Evolutionary conservation across 805 yeast species (phyloP).

Genomic region (Wickerhamomyces sydowiorum): DNA sequence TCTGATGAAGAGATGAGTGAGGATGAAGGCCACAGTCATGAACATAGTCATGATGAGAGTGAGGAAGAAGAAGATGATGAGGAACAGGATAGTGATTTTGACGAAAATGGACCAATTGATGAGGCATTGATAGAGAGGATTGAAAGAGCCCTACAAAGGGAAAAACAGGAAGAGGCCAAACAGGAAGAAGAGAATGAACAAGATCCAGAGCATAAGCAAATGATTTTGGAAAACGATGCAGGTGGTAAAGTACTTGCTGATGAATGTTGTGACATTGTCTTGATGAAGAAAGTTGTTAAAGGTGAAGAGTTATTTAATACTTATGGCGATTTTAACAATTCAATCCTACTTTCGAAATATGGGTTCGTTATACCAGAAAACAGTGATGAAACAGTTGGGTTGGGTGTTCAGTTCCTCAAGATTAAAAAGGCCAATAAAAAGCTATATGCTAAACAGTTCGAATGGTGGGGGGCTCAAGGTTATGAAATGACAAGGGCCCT

Average conservation of each 20-base stretch:
- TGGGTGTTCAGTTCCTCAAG: conserved; percentile 45
- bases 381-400: conserved; percentile 47
- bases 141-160: conserved; percentile 18
- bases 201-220: neutral
- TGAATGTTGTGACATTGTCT: conserved; percentile 67
- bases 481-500: conserved; percentile 25
- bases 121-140: conserved; percentile 24
- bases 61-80: conserved; percentile 10
- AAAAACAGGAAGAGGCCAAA: conserved; percentile 8
- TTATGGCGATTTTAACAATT: conserved; percentile 70
- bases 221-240: conserved; percentile 6
- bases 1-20: conserved; percentile 12
- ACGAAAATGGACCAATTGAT: conserved; percentile 17
- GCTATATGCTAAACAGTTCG: conserved; percentile 31
- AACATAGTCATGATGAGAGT: neutral
- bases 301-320: conserved; percentile 73
- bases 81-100: conserved; percentile 6
- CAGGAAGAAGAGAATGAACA: conserved; percentile 2
- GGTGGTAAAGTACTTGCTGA: conserved; percentile 31
- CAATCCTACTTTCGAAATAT: conserved; percentile 64
- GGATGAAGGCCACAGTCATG: conserved; percentile 6
- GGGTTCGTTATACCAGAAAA: conserved; percentile 65
- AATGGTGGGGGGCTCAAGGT: conserved; percentile 46
- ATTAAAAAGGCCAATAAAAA: conserved; percentile 26
- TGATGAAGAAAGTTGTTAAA: conserved; percentile 35